Evolutionary conservation across 805 yeast genomes (phyloP), one percentile per base, ranked within the genome.

Genomic region (Kluyveromyces lactis): DNA sequence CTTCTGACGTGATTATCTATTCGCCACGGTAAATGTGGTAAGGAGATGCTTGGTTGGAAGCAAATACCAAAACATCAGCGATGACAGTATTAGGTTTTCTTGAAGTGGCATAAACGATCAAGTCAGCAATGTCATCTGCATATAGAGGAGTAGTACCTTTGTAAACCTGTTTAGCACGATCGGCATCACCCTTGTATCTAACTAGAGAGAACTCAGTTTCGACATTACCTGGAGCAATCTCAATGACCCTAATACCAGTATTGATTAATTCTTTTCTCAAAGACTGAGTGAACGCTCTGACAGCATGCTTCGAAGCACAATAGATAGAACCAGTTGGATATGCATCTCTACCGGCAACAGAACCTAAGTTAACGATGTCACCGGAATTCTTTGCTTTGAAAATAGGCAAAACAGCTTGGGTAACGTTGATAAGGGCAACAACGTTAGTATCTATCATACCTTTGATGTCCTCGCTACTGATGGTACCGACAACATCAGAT

Each of bases 401-500:
- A 37, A 74, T 72, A 30, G 81, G 80, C 33, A 90, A 63, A 18
- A 87, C 71, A 4, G 81, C 77, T 61, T 90, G 95, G 5, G 96
- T 87, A 45, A 89, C 63, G 23, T 81, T 75, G 44, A 89, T 83
- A 60, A 89, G 68, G 3, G 95, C 97, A 42, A 86, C 57, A 2
- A 90, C 96, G 55, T 89, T 90, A 43, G 96, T 86, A 52, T 81
- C 71, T 62, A 85, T 79, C 86, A 86, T 86, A 34, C 72, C 76
- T 35, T 71, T 68, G 34, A 86, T 74, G 54, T 87, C 95, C 4
- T 64, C 63, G n/a, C 69, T 62, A 1, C 62, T 61, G 45, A 90
- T 77, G 4, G 67, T 64, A 12, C 96, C 96, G 40, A 87, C 81
- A 40, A 71, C 69, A 30, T 81, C 95, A 40, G 71, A 67, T 3